Percentiles rank a stretch among this genome's conserved stretches.
phyloP scores from a whole-genome alignment of 805 yeast genomes.

The Teunomyces pallodes region DNA sequence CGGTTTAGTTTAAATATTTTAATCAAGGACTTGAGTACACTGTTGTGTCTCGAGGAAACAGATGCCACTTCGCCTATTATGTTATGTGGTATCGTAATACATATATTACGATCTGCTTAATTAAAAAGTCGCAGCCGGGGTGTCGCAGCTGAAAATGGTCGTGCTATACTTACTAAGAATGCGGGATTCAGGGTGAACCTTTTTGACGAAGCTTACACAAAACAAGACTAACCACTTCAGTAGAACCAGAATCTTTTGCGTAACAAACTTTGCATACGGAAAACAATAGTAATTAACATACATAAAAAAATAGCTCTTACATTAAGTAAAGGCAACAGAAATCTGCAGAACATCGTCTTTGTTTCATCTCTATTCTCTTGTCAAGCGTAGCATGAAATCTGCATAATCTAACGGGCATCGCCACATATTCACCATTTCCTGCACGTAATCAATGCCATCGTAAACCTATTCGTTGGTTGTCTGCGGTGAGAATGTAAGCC shows the following conservation, averaged over 20 bases:
- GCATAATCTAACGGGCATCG: neutral
- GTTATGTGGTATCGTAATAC: neutral
- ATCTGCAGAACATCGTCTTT: neutral
- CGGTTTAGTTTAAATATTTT: neutral
- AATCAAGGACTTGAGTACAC: neutral
- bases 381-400: neutral
- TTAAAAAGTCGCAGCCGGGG: neutral
- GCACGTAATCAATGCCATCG: neutral
- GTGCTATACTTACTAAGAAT: neutral
- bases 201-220: neutral
- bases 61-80: neutral
- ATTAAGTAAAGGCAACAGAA: neutral
- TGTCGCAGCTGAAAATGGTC: neutral
- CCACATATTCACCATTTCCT: neutral
- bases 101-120: neutral
- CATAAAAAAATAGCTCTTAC: neutral
- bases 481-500: conserved; percentile 3
- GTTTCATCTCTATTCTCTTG: neutral
- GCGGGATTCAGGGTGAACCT: neutral
- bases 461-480: conserved; percentile 1
- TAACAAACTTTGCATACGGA: neutral
- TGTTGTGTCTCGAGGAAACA: neutral
- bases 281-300: neutral
- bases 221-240: neutral
- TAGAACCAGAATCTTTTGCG: neutral